These are phyloP conservation scores for Blastobotrys apis DNA, from an alignment of 1,139 yeast species.

Conservation along the genomic window DNA sequence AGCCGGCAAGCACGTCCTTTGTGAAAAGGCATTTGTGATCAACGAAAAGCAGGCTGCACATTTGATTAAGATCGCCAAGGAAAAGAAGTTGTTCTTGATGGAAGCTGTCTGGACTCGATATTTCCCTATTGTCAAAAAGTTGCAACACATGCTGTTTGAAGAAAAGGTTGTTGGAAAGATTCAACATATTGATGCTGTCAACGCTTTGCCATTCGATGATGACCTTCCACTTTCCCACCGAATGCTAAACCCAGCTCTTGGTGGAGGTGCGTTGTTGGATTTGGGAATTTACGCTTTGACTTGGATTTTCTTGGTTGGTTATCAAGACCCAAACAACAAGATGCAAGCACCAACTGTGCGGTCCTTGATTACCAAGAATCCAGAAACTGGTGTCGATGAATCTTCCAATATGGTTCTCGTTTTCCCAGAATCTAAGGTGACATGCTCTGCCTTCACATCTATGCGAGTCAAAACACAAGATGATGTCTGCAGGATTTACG, in stretches of 20 bases:
- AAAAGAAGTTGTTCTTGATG: constrained; percentile 49
- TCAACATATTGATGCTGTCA: constrained; percentile 42
- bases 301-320: constrained; percentile 35
- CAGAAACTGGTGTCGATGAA: constrained; percentile 33
- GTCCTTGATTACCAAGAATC: constrained; percentile 23
- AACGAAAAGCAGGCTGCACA: constrained; percentile 46
- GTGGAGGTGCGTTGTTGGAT: constrained; percentile 60
- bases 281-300: constrained; percentile 57
- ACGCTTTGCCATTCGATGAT: constrained; percentile 38
- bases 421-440: constrained; percentile 30
- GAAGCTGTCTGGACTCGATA: constrained; percentile 67
- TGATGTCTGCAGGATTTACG: constrained; percentile 30
- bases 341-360: constrained; percentile 22
- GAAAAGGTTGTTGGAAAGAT: constrained; percentile 48
- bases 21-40: constrained; percentile 60
- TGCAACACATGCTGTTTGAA: constrained; percentile 42
- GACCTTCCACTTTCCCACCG: constrained; percentile 22
- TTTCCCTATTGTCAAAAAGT: constrained; percentile 46
- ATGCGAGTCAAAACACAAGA: constrained; percentile 26
- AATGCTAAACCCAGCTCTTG: constrained; percentile 41
- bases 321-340: constrained; percentile 31
- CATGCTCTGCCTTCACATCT: constrained; percentile 32
- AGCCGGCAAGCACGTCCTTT: constrained; percentile 53
- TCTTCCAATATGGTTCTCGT: constrained; percentile 28
- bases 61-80: constrained; percentile 44